Percentiles rank a stretch among this genome's conserved stretches.
phyloP scores from a whole-genome alignment of 371 early-diverging fungal species.

The Rhizopus arrhizus region DNA sequence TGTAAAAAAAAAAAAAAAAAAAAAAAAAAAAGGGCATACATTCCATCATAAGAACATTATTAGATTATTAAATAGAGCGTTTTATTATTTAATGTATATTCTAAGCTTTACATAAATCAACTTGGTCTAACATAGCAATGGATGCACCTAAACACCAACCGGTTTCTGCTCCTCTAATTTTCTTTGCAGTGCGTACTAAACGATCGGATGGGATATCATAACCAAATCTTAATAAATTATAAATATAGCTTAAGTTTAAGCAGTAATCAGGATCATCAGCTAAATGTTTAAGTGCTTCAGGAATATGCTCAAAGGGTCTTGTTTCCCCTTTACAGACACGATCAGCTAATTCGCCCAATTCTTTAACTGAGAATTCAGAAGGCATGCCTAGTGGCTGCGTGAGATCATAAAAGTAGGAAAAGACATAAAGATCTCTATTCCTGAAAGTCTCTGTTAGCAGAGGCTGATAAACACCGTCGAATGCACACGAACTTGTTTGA shows the following conservation, averaged over 20 bases:
- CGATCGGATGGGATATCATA: slow-evolving; percentile 80
- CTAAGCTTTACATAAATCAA: slow-evolving; percentile 36
- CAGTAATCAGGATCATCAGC: slow-evolving; percentile 73
- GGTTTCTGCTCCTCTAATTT: slow-evolving; percentile 89
- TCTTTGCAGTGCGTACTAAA: slow-evolving; percentile 80
- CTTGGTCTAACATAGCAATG: slow-evolving; percentile 69
- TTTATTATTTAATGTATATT: not conserved
- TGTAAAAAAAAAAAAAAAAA: too few relatives aligned
- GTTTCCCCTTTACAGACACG: slow-evolving; percentile 65
- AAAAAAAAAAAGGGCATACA: too few relatives aligned
- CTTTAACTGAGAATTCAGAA: slow-evolving; percentile 61
- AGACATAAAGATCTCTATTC: slow-evolving; percentile 83
- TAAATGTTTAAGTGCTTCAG: slow-evolving; percentile 42
- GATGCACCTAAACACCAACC: slow-evolving; percentile 97
- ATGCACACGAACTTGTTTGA: slow-evolving; percentile 72
- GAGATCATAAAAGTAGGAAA: slow-evolving; percentile 94
- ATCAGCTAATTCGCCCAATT: slow-evolving; percentile 66
- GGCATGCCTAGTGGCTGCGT: slow-evolving; percentile 73
- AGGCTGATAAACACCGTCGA: slow-evolving; percentile 93
- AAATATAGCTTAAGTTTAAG: slow-evolving; percentile 85
- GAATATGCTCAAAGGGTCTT: slow-evolving; percentile 43
- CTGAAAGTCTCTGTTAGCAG: slow-evolving; percentile 68
- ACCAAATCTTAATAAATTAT: slow-evolving; percentile 78
- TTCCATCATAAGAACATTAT: too few relatives aligned
- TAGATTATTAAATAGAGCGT: too few relatives aligned